Evolutionary conservation across 345 rosid genomes (phyloP), one percentile per base, ranked within the genome.

Genomic region (Ceriops tagal): DNA sequence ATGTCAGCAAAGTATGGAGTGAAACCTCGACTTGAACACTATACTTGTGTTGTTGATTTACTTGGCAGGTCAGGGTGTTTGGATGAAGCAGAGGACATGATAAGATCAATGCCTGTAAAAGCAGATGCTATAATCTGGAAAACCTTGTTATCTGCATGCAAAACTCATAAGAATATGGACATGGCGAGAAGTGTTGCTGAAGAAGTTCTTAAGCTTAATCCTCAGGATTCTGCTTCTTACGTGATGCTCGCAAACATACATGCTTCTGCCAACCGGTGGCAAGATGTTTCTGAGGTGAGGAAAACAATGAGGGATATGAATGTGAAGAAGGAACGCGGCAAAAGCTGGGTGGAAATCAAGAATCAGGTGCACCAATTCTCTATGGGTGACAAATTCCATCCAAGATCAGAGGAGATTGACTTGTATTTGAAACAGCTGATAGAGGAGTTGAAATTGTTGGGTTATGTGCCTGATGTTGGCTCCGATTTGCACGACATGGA

Each of bases 271-370:
- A 80, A 82, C 81, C 73, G 85, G 58, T 90, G 93, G 96, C 51
- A 78, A 9, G 85, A 78, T 53, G 96, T 88, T 49, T 90, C 93
- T 0, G 81, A 77, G 69, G 83, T 86, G 46, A 82, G 96, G 59
- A 85, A 73, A 72, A 68, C 80, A 10, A 86, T 86, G 93, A 88
- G 89, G 72, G 89, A 81, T 53, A 83, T 71, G 83, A 75, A 77
- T 7, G 82, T 88, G 77, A 88, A 86, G 84, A 90, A 90, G 80
- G 93, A 86, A 68, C 84, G 90, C 0, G 89, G 96, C n/a, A 37
- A 88, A 71, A 90, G 96, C 81, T 88, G 96, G 93, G 32, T 90
- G 78, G 92, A 90, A 72, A 72, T 85, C 60, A 86, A 80, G 73
- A 87, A 84, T 71, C 79, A 74, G 69, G 78, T 86, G 61, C 79